Evolutionary conservation across 139 green algal species (phyloP), one percentile per base, ranked within the genome.

Genomic region (Micractinium conductrix): DNA sequence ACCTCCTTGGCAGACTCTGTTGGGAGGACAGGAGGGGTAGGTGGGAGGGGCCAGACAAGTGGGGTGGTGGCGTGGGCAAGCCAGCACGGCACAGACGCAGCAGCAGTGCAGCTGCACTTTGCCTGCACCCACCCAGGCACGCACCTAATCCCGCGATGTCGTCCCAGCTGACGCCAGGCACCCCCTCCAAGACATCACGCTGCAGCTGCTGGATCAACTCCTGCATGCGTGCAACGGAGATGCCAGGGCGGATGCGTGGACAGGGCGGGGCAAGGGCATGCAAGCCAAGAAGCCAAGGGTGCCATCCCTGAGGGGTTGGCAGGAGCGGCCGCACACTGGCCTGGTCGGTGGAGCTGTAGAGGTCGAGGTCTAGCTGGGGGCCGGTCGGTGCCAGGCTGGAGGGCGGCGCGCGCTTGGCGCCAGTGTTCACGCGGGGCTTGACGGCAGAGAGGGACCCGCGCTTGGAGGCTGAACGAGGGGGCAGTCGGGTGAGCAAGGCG

Each of bases 181-280:
- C 91, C 14, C 48, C 53, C 69, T 98, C 94, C 63, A 98, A 72
- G 74, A 98, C 91, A 70, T 98, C 96, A 0, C 92, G 79, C 79
- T 93, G 88, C 83, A 98, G 74, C 90, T 92, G 91, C 22, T 83
- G 84, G 21, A 92, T 93, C 42, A 98, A 87, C 80, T 97, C 95
- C 48, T 88, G 84, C 74, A 26, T 28, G 50, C 26, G n/a, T 21
- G 33, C 45, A 69, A 12, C 22, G 14, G 2, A 80, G n/a, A 60
- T 2, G 16, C 30, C 45, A 33, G 35, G 37, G 60, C 10, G 17
- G 28, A 8, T 69, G 19, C 16, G 16, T 65, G 16, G 55, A 19
- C 55, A 65, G 55, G 55, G 26, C 17, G 17, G 16, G 30, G 55
- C 60, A 68, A 37, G 60, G 2, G 12, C 35, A 40, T 42, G 26